Percentiles rank a stretch among this genome's conserved stretches.
phyloP scores from a whole-genome alignment of 108 stramenopile species.

The Epithemia pelagica region DNA sequence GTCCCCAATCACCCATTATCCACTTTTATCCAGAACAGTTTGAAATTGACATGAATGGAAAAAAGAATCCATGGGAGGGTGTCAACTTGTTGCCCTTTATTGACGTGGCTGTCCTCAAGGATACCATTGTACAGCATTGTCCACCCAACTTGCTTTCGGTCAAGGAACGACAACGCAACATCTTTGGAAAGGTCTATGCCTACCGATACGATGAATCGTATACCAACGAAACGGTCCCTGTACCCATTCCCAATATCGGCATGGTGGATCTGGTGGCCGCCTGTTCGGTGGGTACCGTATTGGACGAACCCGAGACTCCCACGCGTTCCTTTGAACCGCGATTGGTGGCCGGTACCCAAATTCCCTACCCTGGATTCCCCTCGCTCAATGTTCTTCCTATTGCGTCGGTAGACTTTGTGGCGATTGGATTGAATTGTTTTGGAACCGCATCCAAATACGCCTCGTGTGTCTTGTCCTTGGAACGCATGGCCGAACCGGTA shows the following conservation, averaged over 20 bases:
- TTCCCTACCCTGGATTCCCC: conserved; percentile 91
- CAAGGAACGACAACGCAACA: conserved; percentile 76
- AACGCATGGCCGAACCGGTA: conserved; percentile 61
- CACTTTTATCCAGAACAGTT: conserved; percentile 92
- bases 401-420: conserved; percentile 43
- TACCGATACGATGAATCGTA: conserved; percentile 74
- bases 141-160: conserved; percentile 66
- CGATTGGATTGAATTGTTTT: conserved; percentile 79
- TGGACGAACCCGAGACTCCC: conserved; percentile 54
- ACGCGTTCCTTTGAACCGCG: conserved; percentile 73
- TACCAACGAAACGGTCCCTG: conserved; percentile 65
- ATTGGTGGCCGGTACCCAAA: conserved; percentile 70
- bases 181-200: conserved; percentile 62
- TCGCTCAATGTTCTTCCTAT: conserved; percentile 87
- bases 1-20: conserved; percentile 79
- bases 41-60: conserved; percentile 97
- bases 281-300: conserved; percentile 53
- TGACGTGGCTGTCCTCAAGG: conserved; percentile 77
- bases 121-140: conserved; percentile 67
- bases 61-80: conserved; percentile 98
- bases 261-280: conserved; percentile 74
- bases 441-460: conserved; percentile 85
- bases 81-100: conserved; percentile 98
- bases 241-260: conserved; percentile 78
- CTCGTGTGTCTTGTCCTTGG: conserved; percentile 74